Base-by-base conservation (phyloP, 192 early-diverging fungal species). In the Coemansia sp. region DNA sequence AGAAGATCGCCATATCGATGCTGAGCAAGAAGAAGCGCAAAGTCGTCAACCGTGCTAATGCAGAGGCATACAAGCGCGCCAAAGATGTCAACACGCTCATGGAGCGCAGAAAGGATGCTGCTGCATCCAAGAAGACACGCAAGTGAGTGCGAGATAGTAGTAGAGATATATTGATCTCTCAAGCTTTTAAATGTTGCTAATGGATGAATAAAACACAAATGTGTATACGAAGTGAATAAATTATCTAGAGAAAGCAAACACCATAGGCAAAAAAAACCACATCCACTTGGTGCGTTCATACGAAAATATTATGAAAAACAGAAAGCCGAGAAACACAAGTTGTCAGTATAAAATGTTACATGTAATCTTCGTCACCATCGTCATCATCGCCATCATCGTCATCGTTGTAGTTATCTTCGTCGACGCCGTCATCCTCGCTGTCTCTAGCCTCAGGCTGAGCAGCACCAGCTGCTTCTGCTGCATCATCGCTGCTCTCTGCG, bases 21-120 rank as follows among this genome's bases (percentile, higher is more conserved):
- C 76, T 84, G 52, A 79, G 76, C 77, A 73, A 70, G 48, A 78
- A 78, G 72, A 77, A 84, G 71, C 82, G 80, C 71, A 82, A 69
- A 68, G 52, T 72, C 46, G 71, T 75, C 60, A 75, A 77, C 71
- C 74, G 75, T 37, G 72, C 71, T 20, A 61, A 71, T 33, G 71
- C 48, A 23, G 75, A 76, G 25, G 67, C 64, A 6, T 63, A 71
- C 61, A 75, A 78, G 71, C 71, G 58, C 55, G 49, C 48, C 46
- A 77, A 75, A 64, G 81, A 75, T 52, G 40, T 63, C 61, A 72
- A 72, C 37, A 45, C 70, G 16, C 65, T 82, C 37, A 69, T 61
- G 59, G 28, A 66, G 0, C 79, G 79, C 70, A 81, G 75, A 61
- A 66, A 76, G 49, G 56, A 48, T 20, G 34, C 61, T 16, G 64